A percentile compares a stretch with the other conserved stretches of the same genome.
phyloP scores from a whole-genome alignment of 1,284 basidiomycete species.

The Leccinum pachyderme region DNA sequence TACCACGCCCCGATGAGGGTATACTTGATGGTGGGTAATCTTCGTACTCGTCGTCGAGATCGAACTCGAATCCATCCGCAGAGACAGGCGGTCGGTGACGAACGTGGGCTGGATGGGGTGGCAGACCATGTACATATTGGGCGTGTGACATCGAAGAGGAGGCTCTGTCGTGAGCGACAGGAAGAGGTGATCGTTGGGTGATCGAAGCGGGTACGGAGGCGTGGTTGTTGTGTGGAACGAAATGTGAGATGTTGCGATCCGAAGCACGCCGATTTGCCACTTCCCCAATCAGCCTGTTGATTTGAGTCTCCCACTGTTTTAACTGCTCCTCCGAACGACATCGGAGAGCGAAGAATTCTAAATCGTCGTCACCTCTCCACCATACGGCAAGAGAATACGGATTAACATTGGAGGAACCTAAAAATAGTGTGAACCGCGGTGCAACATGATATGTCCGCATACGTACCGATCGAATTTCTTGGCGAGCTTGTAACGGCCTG shows the following conservation, averaged over 20 bases:
- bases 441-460: slow-evolving; percentile 2
- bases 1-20: slow-evolving; percentile 63
- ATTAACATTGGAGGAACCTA: slow-evolving; percentile 44
- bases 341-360: slow-evolving; percentile 92
- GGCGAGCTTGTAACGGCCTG: slow-evolving; percentile 60
- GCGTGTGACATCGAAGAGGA: slow-evolving; percentile 36
- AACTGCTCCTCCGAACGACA: slow-evolving; percentile 94
- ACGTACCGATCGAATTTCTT: slow-evolving; percentile 61
- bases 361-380: slow-evolving; percentile 91
- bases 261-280: slow-evolving; percentile 60
- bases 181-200: slow-evolving; percentile 32
- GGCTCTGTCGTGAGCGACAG: slow-evolving; percentile 45
- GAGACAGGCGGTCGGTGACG: slow-evolving; percentile 50
- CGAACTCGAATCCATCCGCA: slow-evolving; percentile 63
- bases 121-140: slow-evolving; percentile 31
- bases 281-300: slow-evolving; percentile 84
- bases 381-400: slow-evolving; percentile 80
- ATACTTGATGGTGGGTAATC: slow-evolving; percentile 61
- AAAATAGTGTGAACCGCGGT: slow-evolving; percentile 11
- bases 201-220: slow-evolving; percentile 26
- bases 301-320: slow-evolving; percentile 86
- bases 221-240: slow-evolving; percentile 35
- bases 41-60: slow-evolving; percentile 70
- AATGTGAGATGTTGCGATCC: slow-evolving; percentile 50
- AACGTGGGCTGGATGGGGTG: slow-evolving; percentile 39